Percentiles rank a stretch among this genome's conserved stretches.
phyloP scores from a whole-genome alignment of 345 rosid species.

The Melaleuca alternifolia region DNA sequence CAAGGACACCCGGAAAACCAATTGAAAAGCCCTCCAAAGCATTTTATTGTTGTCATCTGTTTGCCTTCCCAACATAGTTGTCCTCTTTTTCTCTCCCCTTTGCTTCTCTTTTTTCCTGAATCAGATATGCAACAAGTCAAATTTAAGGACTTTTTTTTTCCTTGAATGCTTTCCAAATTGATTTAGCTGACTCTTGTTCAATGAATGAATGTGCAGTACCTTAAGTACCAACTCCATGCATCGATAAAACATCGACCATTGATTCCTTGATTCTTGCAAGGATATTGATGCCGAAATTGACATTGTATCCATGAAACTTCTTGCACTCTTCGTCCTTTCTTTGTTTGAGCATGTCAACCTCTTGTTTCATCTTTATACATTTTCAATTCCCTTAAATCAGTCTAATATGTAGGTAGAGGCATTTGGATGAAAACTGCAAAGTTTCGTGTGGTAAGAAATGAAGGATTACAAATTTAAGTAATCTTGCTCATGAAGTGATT shows the following conservation, averaged over 20 bases:
- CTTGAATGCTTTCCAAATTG: neutral
- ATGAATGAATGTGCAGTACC: constrained; percentile 21
- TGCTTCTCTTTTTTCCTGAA: constrained; percentile 58
- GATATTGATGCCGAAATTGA: constrained; percentile 60
- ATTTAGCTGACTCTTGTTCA: neutral
- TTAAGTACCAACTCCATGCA: constrained; percentile 78
- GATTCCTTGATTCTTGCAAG: constrained; percentile 66
- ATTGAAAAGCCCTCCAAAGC: constrained; percentile 86
- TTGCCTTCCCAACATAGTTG: constrained; percentile 12
- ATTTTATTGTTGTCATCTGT: constrained; percentile 26
- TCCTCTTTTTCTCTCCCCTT: constrained; percentile 17
- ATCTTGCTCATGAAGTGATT: constrained; percentile 83
- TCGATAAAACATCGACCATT: constrained; percentile 79
- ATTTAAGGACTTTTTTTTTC: neutral
- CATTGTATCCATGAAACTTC: constrained; percentile 61
- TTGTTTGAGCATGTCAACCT: constrained; percentile 55
- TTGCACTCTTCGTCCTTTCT: constrained; percentile 75
- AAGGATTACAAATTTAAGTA: neutral
- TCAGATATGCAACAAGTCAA: neutral
- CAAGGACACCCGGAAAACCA: constrained; percentile 68
- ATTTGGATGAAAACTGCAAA: neutral
- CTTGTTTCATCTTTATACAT: constrained; percentile 53
- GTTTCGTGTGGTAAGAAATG: no score
- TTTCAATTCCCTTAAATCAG: neutral
- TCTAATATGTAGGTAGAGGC: neutral